Conservation (phyloP, 345 rosid genomes). For the Sisymbrium irio region DNA sequence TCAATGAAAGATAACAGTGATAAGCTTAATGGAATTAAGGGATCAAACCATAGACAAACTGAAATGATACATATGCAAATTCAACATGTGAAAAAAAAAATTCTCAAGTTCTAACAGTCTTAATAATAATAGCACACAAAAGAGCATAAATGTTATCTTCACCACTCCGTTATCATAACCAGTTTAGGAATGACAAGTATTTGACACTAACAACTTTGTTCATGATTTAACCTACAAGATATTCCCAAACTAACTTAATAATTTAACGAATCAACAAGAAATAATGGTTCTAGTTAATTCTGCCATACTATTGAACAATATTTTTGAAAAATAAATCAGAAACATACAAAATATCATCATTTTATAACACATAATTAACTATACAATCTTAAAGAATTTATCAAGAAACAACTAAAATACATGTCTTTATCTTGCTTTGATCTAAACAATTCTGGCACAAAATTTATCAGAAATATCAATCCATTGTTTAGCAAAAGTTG, state of each 20-base stretch:
- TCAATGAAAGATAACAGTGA: too few species aligned
- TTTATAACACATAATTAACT: not conserved
- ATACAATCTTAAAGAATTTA: not conserved
- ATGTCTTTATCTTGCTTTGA: too few species aligned
- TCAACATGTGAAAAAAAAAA: too few species aligned
- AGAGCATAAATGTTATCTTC: too few species aligned
- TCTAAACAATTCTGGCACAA: not conserved
- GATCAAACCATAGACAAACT: too few species aligned
- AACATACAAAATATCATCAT: not conserved
- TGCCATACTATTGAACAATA: not conserved
- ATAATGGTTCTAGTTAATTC: slow-evolving; percentile 11
- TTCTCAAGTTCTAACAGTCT: too few species aligned
- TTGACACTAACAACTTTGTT: not conserved
- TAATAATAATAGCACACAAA: too few species aligned
- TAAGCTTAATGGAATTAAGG: too few species aligned
- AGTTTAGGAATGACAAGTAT: not conserved
- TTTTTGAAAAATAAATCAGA: not conserved
- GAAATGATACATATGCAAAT: too few species aligned
- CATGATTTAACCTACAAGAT: not conserved
- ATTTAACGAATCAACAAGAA: not conserved
- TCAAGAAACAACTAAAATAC: not conserved
- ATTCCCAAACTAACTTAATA: not conserved
- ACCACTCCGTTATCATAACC: too few species aligned
- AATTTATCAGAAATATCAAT: not conserved
- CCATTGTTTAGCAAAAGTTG: too few species aligned